A percentile compares a stretch with the other conserved stretches of the same genome.
Evolutionary conservation across 345 rosid genomes (phyloP).

Genomic region (Gossypium sturtianum): DNA sequence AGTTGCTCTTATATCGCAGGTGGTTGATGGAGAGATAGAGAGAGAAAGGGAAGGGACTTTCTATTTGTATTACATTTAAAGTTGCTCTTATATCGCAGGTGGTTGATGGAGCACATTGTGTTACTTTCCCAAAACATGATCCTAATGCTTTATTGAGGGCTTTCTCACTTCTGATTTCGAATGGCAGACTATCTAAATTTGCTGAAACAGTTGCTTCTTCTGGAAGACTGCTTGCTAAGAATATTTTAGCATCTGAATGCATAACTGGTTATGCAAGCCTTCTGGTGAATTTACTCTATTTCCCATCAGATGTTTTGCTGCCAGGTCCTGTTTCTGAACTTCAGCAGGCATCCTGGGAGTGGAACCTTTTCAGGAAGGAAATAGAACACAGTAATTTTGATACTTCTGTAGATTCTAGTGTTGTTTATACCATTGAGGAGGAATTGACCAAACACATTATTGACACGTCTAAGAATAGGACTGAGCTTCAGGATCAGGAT

Average conservation of each 20-base stretch:
- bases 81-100: conserved; percentile 39
- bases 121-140: conserved; percentile 53
- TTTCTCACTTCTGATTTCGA: conserved; percentile 60
- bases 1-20: conserved; percentile 33
- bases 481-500: conserved; percentile 37
- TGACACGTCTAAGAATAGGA: conserved; percentile 36
- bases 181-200: conserved; percentile 71
- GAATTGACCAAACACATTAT: conserved; percentile 36
- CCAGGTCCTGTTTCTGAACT: conserved; percentile 59
- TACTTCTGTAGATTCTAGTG: conserved; percentile 32
- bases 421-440: conserved; percentile 61
- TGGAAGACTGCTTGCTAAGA: conserved; percentile 74
- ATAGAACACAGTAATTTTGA: conserved; percentile 28
- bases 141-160: conserved; percentile 65
- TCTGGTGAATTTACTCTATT: conserved; percentile 66
- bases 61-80: not conserved
- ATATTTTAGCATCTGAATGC: conserved; percentile 77
- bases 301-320: conserved; percentile 73
- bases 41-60: not conserved
- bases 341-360: conserved; percentile 60
- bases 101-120: conserved; percentile 61
- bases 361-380: conserved; percentile 56
- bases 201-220: conserved; percentile 68
- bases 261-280: conserved; percentile 65
- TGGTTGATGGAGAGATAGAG: conserved; percentile 40